These are phyloP conservation scores for Phytophthora gonapodyides DNA, from an alignment of 352 stramenopile genomes.

Conservation along the genomic window DNA sequence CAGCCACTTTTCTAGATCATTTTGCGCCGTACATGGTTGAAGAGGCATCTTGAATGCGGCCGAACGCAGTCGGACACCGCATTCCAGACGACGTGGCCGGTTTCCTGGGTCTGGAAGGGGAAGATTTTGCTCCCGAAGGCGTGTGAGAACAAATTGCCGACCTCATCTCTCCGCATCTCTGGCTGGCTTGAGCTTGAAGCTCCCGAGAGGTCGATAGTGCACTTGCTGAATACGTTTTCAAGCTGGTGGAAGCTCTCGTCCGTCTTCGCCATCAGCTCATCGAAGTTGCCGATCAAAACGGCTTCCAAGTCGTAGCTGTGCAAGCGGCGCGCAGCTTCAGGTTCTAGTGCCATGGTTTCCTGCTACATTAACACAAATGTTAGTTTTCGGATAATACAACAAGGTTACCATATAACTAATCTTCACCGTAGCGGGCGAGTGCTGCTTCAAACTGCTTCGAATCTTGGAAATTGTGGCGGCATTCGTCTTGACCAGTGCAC, in stretches of 20 bases:
- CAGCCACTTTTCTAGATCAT: no score
- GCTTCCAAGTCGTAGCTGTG: conserved; percentile 2
- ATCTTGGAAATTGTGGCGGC: conserved; percentile 6
- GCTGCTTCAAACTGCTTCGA: not conserved
- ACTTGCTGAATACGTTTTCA: conserved; percentile 4
- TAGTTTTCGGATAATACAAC: not conserved
- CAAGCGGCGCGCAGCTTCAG: not conserved
- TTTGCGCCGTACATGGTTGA: conserved; percentile 4
- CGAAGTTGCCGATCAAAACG: not conserved
- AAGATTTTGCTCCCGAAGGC: conserved; percentile 9
- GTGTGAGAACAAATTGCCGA: not conserved
- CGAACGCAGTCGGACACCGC: not conserved
- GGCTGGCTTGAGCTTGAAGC: not conserved
- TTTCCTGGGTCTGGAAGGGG: not conserved
- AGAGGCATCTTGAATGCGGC: not conserved
- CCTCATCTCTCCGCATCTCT: conserved; percentile 4
- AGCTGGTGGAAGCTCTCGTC: not conserved
- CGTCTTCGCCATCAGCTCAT: not conserved
- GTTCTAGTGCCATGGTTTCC: not conserved
- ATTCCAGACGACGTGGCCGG: conserved; percentile 1
- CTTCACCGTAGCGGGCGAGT: not conserved
- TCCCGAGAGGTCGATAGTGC: not conserved
- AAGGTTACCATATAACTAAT: not conserved
- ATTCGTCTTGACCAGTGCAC: not conserved
- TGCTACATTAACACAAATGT: no score